Conservation (phyloP, 2,329 filamentous ascomycete genomes). For the Pseudocercospora eumusae region DNA sequence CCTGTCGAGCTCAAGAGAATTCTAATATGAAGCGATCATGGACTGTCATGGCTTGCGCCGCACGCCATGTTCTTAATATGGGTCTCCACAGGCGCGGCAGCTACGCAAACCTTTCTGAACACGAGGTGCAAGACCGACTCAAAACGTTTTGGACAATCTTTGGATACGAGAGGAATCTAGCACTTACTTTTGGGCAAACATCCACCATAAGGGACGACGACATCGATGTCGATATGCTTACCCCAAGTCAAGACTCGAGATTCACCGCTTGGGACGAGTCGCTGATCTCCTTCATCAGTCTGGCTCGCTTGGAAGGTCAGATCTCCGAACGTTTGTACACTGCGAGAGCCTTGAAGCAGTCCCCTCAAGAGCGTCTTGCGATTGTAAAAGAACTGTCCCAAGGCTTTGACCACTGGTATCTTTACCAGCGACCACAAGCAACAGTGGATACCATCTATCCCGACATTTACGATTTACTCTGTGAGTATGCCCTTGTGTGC, state of each 20-base stretch:
- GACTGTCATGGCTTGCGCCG: slow-evolving; percentile 13
- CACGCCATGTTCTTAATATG: slow-evolving; percentile 16
- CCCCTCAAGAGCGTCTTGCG: slow-evolving; percentile 11
- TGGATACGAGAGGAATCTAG: slow-evolving; percentile 13
- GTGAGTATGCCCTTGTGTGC: slow-evolving; percentile 23
- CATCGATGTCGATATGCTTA: slow-evolving; percentile 19
- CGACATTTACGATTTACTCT: slow-evolving; percentile 16
- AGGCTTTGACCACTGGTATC: slow-evolving; percentile 11
- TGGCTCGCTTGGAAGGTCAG: slow-evolving; percentile 14
- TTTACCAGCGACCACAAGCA: not conserved
- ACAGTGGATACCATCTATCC: slow-evolving; percentile 8
- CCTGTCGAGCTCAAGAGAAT: slow-evolving; percentile 11
- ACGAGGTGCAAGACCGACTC: slow-evolving; percentile 5
- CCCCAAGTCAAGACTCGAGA: not conserved
- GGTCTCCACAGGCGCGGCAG: slow-evolving; percentile 16
- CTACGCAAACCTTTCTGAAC: not conserved
- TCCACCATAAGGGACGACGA: slow-evolving; percentile 19
- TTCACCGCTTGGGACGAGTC: slow-evolving; percentile 15
- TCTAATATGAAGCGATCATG: slow-evolving; percentile 17
- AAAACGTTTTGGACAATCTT: slow-evolving; percentile 21
- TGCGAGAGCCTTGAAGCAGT: slow-evolving; percentile 14
- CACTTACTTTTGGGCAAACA: slow-evolving; percentile 18
- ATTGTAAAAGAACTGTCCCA: slow-evolving; percentile 15
- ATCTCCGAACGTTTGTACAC: slow-evolving; percentile 22
- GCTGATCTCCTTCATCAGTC: not conserved